Evolutionary conservation across 306 rosid genomes (phyloP), one percentile per base, ranked within the genome.

Genomic region (Bauhinia variegata): DNA sequence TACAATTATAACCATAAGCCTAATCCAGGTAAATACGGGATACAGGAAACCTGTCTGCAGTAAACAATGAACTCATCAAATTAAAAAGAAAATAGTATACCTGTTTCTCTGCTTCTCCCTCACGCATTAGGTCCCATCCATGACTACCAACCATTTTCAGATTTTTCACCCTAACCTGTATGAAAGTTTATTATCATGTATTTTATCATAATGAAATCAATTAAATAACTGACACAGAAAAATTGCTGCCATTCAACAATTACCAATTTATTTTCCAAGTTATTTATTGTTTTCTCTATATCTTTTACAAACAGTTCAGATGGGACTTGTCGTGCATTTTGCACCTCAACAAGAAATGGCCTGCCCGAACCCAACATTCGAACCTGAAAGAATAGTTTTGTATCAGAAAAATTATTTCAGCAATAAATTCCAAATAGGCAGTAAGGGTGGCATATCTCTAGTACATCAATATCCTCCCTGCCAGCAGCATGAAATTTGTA

Each of bases 401-500:
- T 32, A 51, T 64, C 71, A 75, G 69, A 78, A 60, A 53, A 66
- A 68, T 67, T 72, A 55, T 66, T 17, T 52, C 57, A 44, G n/a
- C 32, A 42, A 37, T 54, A 46, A 51, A 36, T 54, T 56, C 60
- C 37, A 51, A 54, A 75, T 48, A 44, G 16, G 50, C 36, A 80
- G 11, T 18, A 66, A 39, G 39, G 65, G 60, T 65, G 65, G 48
- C 7, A 66, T 56, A 66, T 41, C 34, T 52, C 44, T 47, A 59
- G 67, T 87, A 93, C 99, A 88, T 93, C 96, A 10, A 90, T 87
- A 81, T 93, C 99, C 78, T 93, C 96, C 84, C 99, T 84, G 30
- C 99, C 99, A 14, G 97, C 99, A 71, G 96, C 95, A 77, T 93
- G 99, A 80, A 88, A 93, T 85, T 93, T 93, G 70, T 74, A 90